These are phyloP conservation scores for Candida labiduridarum DNA, from an alignment of 1,139 yeast species.

Conservation along the genomic window DNA sequence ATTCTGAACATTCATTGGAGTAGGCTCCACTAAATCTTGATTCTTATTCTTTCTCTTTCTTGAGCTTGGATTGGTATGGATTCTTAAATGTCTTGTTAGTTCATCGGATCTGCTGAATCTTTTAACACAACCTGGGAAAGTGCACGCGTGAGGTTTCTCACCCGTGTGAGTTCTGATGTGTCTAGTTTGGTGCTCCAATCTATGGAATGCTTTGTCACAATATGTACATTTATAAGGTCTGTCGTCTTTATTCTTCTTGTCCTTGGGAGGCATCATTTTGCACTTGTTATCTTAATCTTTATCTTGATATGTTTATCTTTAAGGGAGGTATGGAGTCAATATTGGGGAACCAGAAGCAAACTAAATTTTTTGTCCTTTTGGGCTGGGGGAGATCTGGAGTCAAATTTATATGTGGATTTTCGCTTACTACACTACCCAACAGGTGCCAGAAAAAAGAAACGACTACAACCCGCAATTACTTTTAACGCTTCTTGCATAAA, in stretches of 20 bases:
- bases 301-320: too few relatives aligned
- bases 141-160: slow-evolving; percentile 89
- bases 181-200: slow-evolving; percentile 92
- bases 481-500: neutral
- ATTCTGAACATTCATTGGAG: slow-evolving; percentile 8
- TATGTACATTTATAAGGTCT: slow-evolving; percentile 90
- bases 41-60: slow-evolving; percentile 45
- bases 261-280: slow-evolving; percentile 1
- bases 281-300: neutral
- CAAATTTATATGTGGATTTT: neutral
- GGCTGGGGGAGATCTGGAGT: slow-evolving; percentile 2
- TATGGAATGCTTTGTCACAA: slow-evolving; percentile 89
- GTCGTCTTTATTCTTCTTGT: slow-evolving; percentile 6
- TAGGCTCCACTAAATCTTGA: slow-evolving; percentile 6
- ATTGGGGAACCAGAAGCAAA: neutral
- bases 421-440: neutral
- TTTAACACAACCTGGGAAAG: slow-evolving; percentile 84
- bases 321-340: too few relatives aligned
- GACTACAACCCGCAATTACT: neutral
- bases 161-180: slow-evolving; percentile 96
- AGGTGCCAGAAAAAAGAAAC: neutral
- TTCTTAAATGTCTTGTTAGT: slow-evolving; percentile 83
- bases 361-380: neutral
- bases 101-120: slow-evolving; percentile 88
- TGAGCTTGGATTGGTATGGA: slow-evolving; percentile 78